Evolutionary conservation across 75 land plant species (phyloP), one percentile per base, ranked within the genome.

Genomic region (Chamaecyparis obtusa): DNA sequence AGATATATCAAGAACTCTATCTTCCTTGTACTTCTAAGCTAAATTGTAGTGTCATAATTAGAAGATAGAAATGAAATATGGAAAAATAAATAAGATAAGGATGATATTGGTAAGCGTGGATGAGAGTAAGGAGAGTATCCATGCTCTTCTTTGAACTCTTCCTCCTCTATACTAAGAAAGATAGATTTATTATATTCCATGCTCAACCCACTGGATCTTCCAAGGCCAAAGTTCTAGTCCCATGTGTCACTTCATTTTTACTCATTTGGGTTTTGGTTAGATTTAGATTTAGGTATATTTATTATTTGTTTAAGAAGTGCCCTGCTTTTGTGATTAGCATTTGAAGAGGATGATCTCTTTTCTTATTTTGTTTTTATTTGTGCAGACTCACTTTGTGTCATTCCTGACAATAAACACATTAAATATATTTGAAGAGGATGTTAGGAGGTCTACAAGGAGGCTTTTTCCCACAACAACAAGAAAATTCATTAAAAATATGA

Each of bases 361-460:
- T 79, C n/a, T 79, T 13, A 43, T 43, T 43, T 9, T 1, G 27
- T 24, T 43, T 79, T 79, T 9, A 9, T 37, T 2, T 39, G 49
- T 9, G 82, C 82, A 79, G 82, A 24, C 8, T 43, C 37, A n/a
- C 36, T 21, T 46, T n/a, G 1, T 79, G 82, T 24, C 43, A 8
- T 9, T 21, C 48, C 0, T 79, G 48, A 9, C 43, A 8, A 2
- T 21, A 79, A 30, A 43, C 8, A 24, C n/a, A n/a, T n/a, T n/a
- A n/a, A n/a, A n/a, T n/a, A n/a, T n/a, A n/a, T n/a, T n/a, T n/a
- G 82, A 79, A 79, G 27, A 39, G 9, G 82, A 79, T 79, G 43
- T 79, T 27, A 79, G 43, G 49, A 43, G n/a, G 82, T 19, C 82
- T 39, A 79, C 49, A 0, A 46, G 24, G 2, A 43, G 41, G 48